Base-by-base conservation (phyloP, 2,329 filamentous ascomycete genomes). In the Neofusicoccum parvum region DNA sequence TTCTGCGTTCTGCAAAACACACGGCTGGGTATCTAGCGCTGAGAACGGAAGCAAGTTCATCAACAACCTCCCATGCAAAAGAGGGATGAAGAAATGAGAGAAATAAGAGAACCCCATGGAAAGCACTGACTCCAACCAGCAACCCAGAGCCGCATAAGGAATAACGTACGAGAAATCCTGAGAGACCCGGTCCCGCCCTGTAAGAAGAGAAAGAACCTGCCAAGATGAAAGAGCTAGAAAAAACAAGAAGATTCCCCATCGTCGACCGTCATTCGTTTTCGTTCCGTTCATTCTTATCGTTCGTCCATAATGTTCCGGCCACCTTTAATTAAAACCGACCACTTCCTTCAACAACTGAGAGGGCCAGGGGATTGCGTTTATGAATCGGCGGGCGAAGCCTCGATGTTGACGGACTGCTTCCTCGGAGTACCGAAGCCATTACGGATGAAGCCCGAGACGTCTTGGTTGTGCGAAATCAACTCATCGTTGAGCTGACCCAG, bases 401-500 rank as follows among this genome's bases (percentile, higher is more conserved):
- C 37, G 20, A 32, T 27, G 3, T 36, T 62, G 15, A 43, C 27
- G 14, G 56, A 48, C 32, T 43, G 17, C 17, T 48, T 60, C 5
- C 43, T 45, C 5, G 56, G 32, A 6, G 43, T 14, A 20, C 32
- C 15, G 17, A 60, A 60, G 1, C 59, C 59, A 36, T 41, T 65
- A 20, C 63, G 51, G 45, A 65, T 59, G 45, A 43, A 65, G 15
- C 45, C 51, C 3, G 43, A 36, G 20, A 65, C 63, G 36, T 59
- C 53, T 14, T 49, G 45, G 63, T 65, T 65, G 27, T 65, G 63
- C 27, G 50, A 49, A 23, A 65, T 65, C 17, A 65, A 36, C 45
- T 65, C 63, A 23, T 65, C 63, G 37, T 65, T 65, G 45, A 65
- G 63, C 41, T 65, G 51, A 20, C 53, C 63, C 17, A 65, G 53